phyloP scores from a whole-genome alignment of 108 stramenopile genomes.

The Parmales sp. region DNA sequence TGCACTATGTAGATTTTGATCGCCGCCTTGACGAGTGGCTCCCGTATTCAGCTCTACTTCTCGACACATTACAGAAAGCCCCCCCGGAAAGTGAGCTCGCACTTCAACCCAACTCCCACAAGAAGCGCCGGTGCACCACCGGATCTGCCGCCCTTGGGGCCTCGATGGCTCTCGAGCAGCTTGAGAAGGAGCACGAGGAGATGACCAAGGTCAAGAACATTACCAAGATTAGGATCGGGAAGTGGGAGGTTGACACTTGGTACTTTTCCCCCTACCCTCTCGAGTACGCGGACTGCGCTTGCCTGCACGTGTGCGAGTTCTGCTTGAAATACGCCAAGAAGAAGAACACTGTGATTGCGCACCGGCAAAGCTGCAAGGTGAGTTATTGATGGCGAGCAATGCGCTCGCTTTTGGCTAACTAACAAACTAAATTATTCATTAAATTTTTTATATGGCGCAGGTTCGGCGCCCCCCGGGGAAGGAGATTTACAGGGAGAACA shows the following conservation, averaged over 20 bases:
- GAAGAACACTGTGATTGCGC: slow-evolving; percentile 43
- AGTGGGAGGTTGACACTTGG: slow-evolving; percentile 86
- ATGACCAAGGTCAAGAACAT: slow-evolving; percentile 99
- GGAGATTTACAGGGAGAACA: slow-evolving; percentile 80
- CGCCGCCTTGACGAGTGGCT: slow-evolving; percentile 74
- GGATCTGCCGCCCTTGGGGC: not conserved
- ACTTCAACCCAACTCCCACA: not conserved
- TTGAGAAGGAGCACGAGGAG: slow-evolving; percentile 94
- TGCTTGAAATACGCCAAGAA: slow-evolving; percentile 87
- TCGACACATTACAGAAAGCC: not conserved
- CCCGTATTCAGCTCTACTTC: not conserved
- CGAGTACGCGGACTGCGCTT: slow-evolving; percentile 60
- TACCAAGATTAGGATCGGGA: slow-evolving; percentile 78
- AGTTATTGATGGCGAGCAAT: too few relatives aligned
- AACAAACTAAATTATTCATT: not conserved
- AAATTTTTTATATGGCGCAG: not conserved
- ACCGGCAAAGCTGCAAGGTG: too few relatives aligned
- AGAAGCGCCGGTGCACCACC: not conserved
- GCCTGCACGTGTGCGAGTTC: slow-evolving; percentile 91
- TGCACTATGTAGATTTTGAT: slow-evolving; percentile 53
- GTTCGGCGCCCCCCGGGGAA: slow-evolving; percentile 89
- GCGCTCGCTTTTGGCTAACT: too few relatives aligned
- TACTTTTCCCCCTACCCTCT: slow-evolving; percentile 95
- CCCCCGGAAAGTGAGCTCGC: not conserved
- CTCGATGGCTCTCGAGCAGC: slow-evolving; percentile 35